Conservation (phyloP, 2,329 filamentous ascomycete genomes). For the Fusarium nanum region DNA sequence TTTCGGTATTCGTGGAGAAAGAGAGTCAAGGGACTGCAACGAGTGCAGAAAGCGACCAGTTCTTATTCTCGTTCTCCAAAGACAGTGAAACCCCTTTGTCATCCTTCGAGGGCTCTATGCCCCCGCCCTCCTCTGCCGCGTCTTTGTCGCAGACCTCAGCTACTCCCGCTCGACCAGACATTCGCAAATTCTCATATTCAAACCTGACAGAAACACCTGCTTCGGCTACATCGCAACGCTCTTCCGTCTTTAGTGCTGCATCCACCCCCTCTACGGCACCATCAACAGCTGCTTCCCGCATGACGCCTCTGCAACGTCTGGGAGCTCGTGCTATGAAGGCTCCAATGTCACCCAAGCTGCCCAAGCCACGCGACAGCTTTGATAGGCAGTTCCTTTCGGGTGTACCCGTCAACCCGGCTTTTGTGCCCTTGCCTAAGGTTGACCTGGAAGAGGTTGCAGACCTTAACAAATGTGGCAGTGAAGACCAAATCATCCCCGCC, state of each 20-base stretch:
- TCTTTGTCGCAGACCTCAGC: conserved; percentile 39
- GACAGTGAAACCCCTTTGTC: conserved; percentile 40
- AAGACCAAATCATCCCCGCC: conserved; percentile 67
- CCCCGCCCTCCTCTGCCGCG: conserved; percentile 45
- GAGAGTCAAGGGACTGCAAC: conserved; percentile 46
- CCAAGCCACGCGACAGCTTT: conserved; percentile 45
- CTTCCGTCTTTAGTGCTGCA: conserved; percentile 52
- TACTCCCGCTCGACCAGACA: conserved; percentile 48
- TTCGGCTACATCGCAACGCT: conserved; percentile 51
- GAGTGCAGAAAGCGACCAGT: conserved; percentile 35
- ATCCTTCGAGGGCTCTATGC: conserved; percentile 44
- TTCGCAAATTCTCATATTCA: conserved; percentile 53
- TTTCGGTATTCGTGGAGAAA: conserved; percentile 60
- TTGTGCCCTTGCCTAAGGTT: conserved; percentile 66
- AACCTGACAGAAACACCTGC: conserved; percentile 49
- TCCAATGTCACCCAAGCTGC: conserved; percentile 46
- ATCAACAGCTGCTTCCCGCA: conserved; percentile 57
- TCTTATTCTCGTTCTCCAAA: conserved; percentile 32
- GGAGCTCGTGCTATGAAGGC: conserved; percentile 57
- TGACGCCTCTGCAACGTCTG: conserved; percentile 67
- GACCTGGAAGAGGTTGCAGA: conserved; percentile 65
- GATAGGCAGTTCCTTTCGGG: conserved; percentile 48
- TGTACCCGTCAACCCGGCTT: conserved; percentile 63
- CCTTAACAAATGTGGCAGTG: conserved; percentile 64
- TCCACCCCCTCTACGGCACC: conserved; percentile 56